A percentile compares a stretch with the other conserved stretches of the same genome.
Conservation (phyloP, 345 rosid species). For the Arabis alpina region DNA sequence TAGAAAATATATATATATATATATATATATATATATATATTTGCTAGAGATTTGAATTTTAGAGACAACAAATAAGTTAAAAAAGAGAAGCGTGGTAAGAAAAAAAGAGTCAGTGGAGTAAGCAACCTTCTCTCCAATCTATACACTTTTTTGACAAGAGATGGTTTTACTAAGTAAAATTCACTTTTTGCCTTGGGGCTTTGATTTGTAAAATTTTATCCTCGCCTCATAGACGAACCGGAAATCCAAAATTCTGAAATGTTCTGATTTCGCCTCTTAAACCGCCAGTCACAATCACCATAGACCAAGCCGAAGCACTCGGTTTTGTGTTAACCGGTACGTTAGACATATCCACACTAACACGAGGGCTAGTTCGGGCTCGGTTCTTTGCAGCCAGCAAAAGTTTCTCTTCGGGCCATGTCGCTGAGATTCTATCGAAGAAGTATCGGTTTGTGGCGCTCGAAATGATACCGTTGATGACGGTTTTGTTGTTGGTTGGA, state of each 20-base stretch:
- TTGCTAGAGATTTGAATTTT: conserved; percentile 50
- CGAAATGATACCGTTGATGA: conserved; percentile 71
- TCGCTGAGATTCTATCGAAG: conserved; percentile 85
- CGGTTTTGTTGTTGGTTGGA: conserved; percentile 45
- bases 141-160: conserved; percentile 56
- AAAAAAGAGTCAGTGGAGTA: conserved; percentile 21
- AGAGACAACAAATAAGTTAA: conserved; percentile 52
- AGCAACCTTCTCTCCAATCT: conserved; percentile 55
- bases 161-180: conserved; percentile 21
- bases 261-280: conserved; percentile 81
- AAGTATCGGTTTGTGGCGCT: conserved; percentile 87
- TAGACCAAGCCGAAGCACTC: conserved; percentile 69
- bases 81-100: conserved; percentile 43
- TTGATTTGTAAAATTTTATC: conserved; percentile 29
- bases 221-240: conserved; percentile 56
- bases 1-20: background rate
- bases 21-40: conserved; percentile 57
- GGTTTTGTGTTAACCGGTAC: conserved; percentile 49
- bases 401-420: conserved; percentile 93
- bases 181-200: conserved; percentile 31
- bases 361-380: conserved; percentile 54
- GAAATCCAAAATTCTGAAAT: conserved; percentile 91
- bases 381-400: conserved; percentile 48
- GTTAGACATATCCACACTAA: conserved; percentile 59
- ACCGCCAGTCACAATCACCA: conserved; percentile 92